Evolutionary conservation across 1,284 basidiomycete genomes (phyloP).

Genomic region (Pseudozyma thailandica): DNA sequence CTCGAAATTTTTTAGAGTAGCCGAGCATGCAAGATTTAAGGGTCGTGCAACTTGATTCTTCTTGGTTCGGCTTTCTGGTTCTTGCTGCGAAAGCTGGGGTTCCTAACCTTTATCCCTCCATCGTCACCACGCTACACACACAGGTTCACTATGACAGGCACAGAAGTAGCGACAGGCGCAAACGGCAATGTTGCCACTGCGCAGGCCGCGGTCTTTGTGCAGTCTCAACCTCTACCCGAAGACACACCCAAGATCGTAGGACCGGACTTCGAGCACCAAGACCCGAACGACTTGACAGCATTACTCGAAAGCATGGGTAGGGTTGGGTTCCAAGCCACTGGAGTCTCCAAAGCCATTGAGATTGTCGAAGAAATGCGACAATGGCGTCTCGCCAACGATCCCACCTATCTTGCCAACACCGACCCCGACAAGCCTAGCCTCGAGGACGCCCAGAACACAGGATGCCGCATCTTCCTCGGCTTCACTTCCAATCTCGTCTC

Average conservation of each 20-base stretch:
- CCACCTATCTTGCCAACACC: slow-evolving; percentile 33
- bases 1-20: slow-evolving; percentile 24
- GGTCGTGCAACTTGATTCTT: slow-evolving; percentile 23
- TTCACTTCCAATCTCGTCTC: slow-evolving; percentile 99
- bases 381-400: slow-evolving; percentile 54
- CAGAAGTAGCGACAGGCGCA: slow-evolving; percentile 6
- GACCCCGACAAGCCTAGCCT: slow-evolving; percentile 48
- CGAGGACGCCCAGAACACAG: slow-evolving; percentile 74
- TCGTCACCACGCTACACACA: background rate
- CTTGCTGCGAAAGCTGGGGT: background rate
- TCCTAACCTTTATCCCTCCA: slow-evolving; percentile 3
- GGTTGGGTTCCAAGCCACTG: slow-evolving; percentile 96
- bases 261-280: slow-evolving; percentile 81
- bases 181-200: slow-evolving; percentile 33
- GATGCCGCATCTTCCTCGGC: slow-evolving; percentile 91
- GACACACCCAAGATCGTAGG: slow-evolving; percentile 74
- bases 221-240: slow-evolving; percentile 48
- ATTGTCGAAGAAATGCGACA: slow-evolving; percentile 83
- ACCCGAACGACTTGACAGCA: slow-evolving; percentile 74
- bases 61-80: background rate
- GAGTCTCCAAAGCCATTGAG: slow-evolving; percentile 85
- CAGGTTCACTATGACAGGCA: slow-evolving; percentile 9
- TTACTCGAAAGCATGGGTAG: slow-evolving; percentile 83
- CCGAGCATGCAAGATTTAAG: slow-evolving; percentile 19
- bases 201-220: slow-evolving; percentile 55